Evolutionary conservation across 768 basidiomycete genomes (phyloP).

Genomic region (Collybia sordida): DNA sequence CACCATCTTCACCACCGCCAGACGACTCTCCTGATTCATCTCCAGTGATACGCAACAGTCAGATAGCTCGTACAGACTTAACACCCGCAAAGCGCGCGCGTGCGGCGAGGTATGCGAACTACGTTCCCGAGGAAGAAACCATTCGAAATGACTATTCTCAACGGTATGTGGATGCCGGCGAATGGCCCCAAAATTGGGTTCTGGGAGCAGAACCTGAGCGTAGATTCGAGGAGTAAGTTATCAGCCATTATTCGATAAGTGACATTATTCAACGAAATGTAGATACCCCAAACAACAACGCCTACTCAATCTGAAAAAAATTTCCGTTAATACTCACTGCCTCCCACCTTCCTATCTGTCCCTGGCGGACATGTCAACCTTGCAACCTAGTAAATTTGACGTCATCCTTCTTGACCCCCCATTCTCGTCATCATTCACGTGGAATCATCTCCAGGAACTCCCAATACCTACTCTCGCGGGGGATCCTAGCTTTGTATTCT

Average conservation of each 20-base stretch:
- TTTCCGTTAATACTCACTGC: slow-evolving; percentile 67
- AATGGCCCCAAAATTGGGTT: slow-evolving; percentile 94
- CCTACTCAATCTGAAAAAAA: slow-evolving; percentile 79
- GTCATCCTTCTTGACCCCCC: slow-evolving; percentile 91
- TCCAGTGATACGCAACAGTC: slow-evolving; percentile 33
- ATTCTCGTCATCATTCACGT: slow-evolving; percentile 81
- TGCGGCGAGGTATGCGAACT: slow-evolving; percentile 70
- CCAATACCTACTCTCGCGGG: slow-evolving; percentile 82
- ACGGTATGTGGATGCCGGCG: slow-evolving; percentile 86
- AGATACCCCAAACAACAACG: slow-evolving; percentile 96
- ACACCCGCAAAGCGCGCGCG: slow-evolving; percentile 77
- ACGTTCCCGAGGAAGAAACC: slow-evolving; percentile 92
- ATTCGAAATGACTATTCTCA: slow-evolving; percentile 95
- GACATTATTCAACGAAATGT: neutral
- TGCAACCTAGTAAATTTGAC: slow-evolving; percentile 80
- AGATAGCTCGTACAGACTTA: slow-evolving; percentile 35
- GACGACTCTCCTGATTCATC: slow-evolving; percentile 49
- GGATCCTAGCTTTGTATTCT: slow-evolving; percentile 90
- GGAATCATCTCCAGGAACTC: slow-evolving; percentile 80
- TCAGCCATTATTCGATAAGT: neutral
- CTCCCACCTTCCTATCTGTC: slow-evolving; percentile 75
- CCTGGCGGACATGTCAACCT: slow-evolving; percentile 50
- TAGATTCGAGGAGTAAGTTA: slow-evolving; percentile 90
- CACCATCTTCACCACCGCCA: slow-evolving; percentile 51
- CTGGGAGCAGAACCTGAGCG: slow-evolving; percentile 85